A percentile compares a stretch with the other conserved stretches of the same genome.
Evolutionary conservation across 129 eudicot genomes (phyloP).

Genomic region (Calendula officinalis): DNA sequence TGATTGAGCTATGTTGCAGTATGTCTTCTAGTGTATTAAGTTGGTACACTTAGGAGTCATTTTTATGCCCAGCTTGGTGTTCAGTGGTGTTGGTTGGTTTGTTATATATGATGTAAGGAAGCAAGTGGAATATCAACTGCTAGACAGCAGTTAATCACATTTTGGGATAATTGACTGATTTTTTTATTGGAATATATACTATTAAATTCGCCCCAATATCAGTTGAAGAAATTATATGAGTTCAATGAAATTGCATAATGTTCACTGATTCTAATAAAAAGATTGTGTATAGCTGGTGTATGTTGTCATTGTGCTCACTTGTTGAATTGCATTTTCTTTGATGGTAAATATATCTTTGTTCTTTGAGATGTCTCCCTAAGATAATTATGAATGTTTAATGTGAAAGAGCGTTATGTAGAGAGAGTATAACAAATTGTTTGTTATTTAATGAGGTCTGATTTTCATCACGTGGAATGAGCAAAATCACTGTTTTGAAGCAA

Average conservation of each 20-base stretch:
- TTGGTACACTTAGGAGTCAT: background rate
- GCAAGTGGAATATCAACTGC: background rate
- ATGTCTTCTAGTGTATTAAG: background rate
- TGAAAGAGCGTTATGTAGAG: too few species aligned
- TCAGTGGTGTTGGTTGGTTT: background rate
- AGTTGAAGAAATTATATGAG: too few species aligned
- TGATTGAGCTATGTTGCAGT: conserved; percentile 6
- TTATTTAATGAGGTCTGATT: background rate
- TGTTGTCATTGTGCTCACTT: too few species aligned
- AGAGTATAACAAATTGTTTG: background rate
- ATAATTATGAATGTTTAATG: background rate
- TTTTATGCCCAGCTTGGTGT: conserved; percentile 1
- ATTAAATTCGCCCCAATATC: conserved; percentile 5
- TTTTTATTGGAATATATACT: conserved; percentile 6
- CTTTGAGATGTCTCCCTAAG: background rate
- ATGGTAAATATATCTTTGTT: too few species aligned
- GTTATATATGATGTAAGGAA: background rate
- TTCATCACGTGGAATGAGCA: background rate
- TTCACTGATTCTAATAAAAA: background rate
- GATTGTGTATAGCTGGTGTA: too few species aligned
- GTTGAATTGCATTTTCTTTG: too few species aligned
- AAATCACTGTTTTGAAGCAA: too few species aligned
- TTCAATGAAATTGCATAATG: too few species aligned
- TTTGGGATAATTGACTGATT: background rate
- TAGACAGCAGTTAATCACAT: background rate